Evolutionary conservation across 2,329 filamentous ascomycete genomes (phyloP), one percentile per base, ranked within the genome.

Genomic region (Pseudogymnoascus destructans): DNA sequence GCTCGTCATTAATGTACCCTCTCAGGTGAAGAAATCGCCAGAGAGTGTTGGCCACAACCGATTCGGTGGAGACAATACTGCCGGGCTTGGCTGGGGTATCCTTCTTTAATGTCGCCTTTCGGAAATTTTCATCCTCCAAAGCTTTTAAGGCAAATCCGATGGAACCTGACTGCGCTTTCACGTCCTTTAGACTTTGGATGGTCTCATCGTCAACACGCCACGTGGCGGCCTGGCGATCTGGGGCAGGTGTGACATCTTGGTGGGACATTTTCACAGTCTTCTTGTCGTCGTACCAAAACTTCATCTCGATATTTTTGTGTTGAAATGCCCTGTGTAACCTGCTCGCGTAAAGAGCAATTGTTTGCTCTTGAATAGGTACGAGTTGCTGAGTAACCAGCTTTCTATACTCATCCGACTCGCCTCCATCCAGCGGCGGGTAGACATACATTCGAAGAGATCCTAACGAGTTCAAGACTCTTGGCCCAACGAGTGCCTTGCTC

Each of bases 11-110:
- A 52, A 95, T 78, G 66, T 96, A 98, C 21, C 86, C 90, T 60
- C 91, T 83, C 55, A 97, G 77, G 68, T 95, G 89, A 19, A 98
- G 77, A 71, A 96, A 93, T 58, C 90, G 82, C 86, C 89, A 96
- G 60, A 92, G 79, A 5, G 85, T 81, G 65, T 95, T 88, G 15
- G 81, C 81, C 6, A 77, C 72, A 58, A 89, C 74, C 66, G 93
- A 87, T 13, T 86, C 78, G 62, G 85, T 80, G n/a, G 85, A 80
- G 60, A 78, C 81, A 6, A 73, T 62, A 11, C 72, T 68, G 65
- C 75, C 54, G 11, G 61, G 57, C 38, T 63, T 63, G 54, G 62
- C 57, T 59, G 54, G 55, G 9, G 40, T 77, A 63, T 78, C 81
- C 58, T 77, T 79, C 21, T 80, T 75, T 57, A 88, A 77, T 0